Evolutionary conservation across 164 flowering plant species (phyloP).

Genomic region (Warburgia ugandensis): DNA sequence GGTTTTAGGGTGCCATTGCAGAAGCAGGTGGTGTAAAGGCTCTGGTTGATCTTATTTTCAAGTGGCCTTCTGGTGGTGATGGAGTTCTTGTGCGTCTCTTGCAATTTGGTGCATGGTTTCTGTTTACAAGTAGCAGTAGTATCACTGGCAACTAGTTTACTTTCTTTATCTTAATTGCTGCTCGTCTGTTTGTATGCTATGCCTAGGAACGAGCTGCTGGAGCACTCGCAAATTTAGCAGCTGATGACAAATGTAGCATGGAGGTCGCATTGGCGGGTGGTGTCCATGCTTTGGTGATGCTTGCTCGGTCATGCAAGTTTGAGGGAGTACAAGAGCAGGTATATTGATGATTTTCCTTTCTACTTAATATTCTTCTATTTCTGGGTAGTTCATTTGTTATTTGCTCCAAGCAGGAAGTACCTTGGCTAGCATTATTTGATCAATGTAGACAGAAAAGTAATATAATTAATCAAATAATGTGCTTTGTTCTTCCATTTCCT

Average conservation of each 20-base stretch:
- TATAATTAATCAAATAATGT: no score
- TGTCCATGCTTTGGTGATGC: conserved; percentile 91
- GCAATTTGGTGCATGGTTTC: neutral
- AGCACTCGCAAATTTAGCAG: conserved; percentile 96
- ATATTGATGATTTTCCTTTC: neutral
- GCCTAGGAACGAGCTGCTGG: conserved; percentile 99
- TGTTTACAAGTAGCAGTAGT: no score
- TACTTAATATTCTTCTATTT: neutral
- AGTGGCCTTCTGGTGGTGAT: conserved; percentile 89
- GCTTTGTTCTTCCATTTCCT: no score
- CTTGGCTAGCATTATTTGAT: no score
- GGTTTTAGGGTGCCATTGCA: conserved; percentile 78
- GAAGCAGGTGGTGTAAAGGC: conserved; percentile 95
- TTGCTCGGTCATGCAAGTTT: conserved; percentile 83
- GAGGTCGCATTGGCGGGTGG: conserved; percentile 92
- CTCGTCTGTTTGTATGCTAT: no score
- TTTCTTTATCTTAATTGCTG: conserved; percentile 10
- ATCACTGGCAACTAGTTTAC: neutral
- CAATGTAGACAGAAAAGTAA: no score
- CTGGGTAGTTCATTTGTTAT: no score
- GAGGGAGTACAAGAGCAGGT: conserved; percentile 99
- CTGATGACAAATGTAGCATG: conserved; percentile 95
- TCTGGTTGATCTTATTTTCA: conserved; percentile 86
- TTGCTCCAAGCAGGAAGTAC: no score
- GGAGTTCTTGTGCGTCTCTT: conserved; percentile 72